Evolutionary conservation across 23 red algal species (phyloP).

Genomic region (Pyropia haitanensis): DNA sequence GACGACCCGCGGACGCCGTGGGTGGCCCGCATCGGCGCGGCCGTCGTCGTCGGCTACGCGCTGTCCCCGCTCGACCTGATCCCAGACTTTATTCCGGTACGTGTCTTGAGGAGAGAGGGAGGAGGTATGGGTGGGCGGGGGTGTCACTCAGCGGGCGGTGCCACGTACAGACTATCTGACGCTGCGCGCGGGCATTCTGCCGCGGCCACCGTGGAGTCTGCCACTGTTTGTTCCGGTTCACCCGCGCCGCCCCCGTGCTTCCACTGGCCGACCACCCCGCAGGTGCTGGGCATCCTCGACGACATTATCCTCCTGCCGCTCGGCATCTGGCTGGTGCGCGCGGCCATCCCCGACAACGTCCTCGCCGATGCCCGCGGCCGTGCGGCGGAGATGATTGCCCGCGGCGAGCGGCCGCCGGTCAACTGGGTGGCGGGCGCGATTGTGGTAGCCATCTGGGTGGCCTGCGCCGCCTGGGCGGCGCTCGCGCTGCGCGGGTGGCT

Average conservation of each 20-base stretch:
- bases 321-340: not conserved
- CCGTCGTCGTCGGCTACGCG: not conserved
- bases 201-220: no score
- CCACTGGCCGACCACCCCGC: no score
- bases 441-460: not conserved
- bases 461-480: constrained; percentile 2
- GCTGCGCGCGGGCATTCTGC: no score
- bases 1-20: not conserved
- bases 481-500: no score
- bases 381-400: not conserved
- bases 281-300: not conserved
- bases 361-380: not conserved
- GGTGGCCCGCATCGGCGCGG: not conserved
- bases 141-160: no score
- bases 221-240: no score
- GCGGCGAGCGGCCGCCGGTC: not conserved
- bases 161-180: no score
- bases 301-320: constrained; percentile 1
- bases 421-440: not conserved
- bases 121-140: no score
- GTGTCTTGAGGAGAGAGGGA: no score
- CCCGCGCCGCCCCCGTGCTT: no score
- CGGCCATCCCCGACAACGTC: not conserved
- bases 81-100: constrained; percentile 1
- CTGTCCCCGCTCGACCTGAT: constrained; percentile 2